Conservation (phyloP, 129 eudicot genomes). For the Logfia minima region DNA sequence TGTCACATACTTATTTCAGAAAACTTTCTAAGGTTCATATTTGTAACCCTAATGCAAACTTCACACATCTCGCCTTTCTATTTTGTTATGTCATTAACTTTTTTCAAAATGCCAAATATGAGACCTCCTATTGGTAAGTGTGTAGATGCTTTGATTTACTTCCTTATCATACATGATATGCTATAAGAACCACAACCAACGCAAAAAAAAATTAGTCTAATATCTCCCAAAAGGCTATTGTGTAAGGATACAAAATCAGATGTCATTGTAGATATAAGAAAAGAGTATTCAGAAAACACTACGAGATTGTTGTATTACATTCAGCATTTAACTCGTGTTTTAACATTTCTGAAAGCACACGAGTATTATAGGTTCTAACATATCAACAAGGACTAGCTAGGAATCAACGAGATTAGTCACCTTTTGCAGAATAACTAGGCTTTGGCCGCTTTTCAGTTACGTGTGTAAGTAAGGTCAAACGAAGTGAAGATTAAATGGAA, state of each 20-base stretch:
- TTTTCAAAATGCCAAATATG: slow-evolving; percentile 4
- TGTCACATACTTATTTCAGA: background rate
- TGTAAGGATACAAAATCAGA: background rate
- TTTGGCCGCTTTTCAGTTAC: background rate
- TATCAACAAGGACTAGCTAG: background rate
- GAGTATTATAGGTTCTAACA: background rate
- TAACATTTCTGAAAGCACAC: slow-evolving; percentile 13
- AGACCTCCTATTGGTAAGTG: background rate
- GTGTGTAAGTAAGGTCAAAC: background rate
- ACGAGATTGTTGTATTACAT: background rate
- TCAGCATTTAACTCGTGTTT: background rate
- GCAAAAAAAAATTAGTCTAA: background rate
- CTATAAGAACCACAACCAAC: background rate
- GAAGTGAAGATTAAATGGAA: background rate
- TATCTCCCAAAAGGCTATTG: background rate
- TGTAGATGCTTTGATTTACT: background rate
- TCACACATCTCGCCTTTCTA: background rate
- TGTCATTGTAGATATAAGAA: background rate
- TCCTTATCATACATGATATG: slow-evolving; percentile 12
- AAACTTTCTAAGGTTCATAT: background rate
- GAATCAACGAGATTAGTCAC: background rate
- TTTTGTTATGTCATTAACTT: slow-evolving; percentile 1
- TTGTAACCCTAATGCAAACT: slow-evolving; percentile 8
- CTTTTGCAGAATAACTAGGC: background rate
- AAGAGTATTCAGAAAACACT: background rate